A percentile compares a stretch with the other conserved stretches of the same genome.
Evolutionary conservation across 73 alveolate genomes (phyloP).

Genomic region (Stentor roeselii): DNA sequence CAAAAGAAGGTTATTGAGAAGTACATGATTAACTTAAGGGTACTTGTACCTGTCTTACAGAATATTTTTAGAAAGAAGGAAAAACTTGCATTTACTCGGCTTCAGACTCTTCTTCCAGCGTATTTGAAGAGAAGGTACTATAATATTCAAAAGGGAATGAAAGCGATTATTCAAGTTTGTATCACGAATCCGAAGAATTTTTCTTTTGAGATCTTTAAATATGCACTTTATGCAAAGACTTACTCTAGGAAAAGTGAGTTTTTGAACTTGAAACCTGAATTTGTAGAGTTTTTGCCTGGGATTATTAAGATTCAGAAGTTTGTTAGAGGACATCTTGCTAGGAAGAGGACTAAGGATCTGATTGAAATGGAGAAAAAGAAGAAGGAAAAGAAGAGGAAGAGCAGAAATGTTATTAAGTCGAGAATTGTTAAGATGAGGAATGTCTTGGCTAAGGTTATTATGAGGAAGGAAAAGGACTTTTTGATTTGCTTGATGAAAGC

Average conservation of each 20-base stretch:
- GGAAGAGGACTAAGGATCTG: neutral
- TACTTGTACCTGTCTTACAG: constrained; percentile 9
- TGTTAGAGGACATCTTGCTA: neutral
- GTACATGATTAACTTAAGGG: neutral
- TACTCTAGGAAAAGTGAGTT: neutral
- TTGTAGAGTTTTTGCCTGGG: neutral
- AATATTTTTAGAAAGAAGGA: neutral
- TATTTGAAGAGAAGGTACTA: constrained; percentile 18
- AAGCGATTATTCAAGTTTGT: constrained; percentile 3
- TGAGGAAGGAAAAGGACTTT: constrained; percentile 7
- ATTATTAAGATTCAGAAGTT: constrained; percentile 1
- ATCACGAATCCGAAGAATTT: neutral
- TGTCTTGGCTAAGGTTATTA: neutral
- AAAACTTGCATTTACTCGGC: neutral
- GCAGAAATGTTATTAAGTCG: neutral
- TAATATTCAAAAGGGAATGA: constrained; percentile 23
- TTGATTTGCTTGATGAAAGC: neutral
- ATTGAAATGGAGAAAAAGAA: neutral
- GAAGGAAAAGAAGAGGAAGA: neutral
- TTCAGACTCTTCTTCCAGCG: neutral
- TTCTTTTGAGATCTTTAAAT: constrained; percentile 14
- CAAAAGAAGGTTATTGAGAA: neutral
- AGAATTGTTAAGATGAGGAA: neutral
- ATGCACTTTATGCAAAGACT: neutral
- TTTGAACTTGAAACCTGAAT: neutral